phyloP scores from a whole-genome alignment of 1,284 basidiomycete genomes.

The Ganoderma multipileum region DNA sequence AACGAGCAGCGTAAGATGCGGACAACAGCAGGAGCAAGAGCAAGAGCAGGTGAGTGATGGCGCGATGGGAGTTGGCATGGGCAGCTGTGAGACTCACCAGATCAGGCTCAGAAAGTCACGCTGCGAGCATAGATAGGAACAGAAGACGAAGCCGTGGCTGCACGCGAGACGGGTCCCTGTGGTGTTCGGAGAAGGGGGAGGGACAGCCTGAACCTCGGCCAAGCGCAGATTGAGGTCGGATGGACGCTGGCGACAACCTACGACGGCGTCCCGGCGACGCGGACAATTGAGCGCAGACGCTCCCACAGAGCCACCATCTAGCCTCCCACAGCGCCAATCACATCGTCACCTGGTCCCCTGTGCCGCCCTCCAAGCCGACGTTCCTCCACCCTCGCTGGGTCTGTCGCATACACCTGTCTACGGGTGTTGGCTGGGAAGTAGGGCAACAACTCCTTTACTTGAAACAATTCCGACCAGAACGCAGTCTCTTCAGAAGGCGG shows the following conservation, averaged over 20 bases:
- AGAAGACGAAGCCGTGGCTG: conserved; percentile 7
- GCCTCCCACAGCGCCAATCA: conserved; percentile 4
- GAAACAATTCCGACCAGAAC: not conserved
- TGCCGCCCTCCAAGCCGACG: not conserved
- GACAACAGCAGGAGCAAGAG: conserved; percentile 1
- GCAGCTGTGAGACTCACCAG: conserved; percentile 12
- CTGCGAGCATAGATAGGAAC: conserved; percentile 26
- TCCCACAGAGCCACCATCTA: conserved; percentile 2
- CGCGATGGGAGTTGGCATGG: not conserved
- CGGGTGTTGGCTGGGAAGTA: not conserved
- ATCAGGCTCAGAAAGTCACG: conserved; percentile 10
- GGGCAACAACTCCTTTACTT: not conserved
- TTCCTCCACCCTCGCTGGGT: not conserved
- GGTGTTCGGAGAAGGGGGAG: not conserved
- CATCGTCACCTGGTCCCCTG: conserved; percentile 15
- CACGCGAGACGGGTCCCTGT: conserved; percentile 13
- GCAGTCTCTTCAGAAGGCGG: not conserved
- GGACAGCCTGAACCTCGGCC: conserved; percentile 9
- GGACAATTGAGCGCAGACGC: conserved; percentile 10
- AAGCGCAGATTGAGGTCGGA: conserved; percentile 19
- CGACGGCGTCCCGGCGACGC: conserved; percentile 6
- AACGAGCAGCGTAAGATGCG: conserved; percentile 4
- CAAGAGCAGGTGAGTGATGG: not conserved
- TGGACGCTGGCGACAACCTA: conserved; percentile 24
- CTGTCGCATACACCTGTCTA: not conserved